phyloP scores from a whole-genome alignment of 345 rosid genomes.

The Geranium brycei region DNA sequence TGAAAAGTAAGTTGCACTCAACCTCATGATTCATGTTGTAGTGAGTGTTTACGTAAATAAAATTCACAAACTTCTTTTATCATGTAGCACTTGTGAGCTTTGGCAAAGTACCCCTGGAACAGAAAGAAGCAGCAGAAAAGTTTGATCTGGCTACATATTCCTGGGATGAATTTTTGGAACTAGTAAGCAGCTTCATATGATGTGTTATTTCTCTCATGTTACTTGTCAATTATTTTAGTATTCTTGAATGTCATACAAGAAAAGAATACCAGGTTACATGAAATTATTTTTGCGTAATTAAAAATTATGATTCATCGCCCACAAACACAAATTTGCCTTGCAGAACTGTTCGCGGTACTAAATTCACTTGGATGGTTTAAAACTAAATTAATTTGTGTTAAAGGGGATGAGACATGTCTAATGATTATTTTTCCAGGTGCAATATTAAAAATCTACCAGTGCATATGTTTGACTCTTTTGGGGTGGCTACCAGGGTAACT shows the following conservation, averaged over 20 bases:
- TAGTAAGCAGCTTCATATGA: constrained; percentile 29
- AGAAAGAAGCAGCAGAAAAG: constrained; percentile 51
- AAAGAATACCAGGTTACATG: background rate
- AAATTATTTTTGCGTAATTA: no score
- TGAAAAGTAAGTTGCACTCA: constrained; percentile 54
- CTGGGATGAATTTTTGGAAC: constrained; percentile 74
- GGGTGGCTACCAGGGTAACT: no score
- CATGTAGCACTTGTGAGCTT: constrained; percentile 87
- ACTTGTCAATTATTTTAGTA: background rate
- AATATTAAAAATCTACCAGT: no score
- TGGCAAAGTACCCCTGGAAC: constrained; percentile 56
- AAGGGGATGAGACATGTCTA: no score
- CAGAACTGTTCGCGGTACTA: no score
- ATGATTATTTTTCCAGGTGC: no score
- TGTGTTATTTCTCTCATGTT: constrained; percentile 2
- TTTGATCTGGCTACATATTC: constrained; percentile 48
- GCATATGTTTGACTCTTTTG: no score
- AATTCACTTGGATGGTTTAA: no score
- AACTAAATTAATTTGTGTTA: no score
- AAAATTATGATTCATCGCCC: no score
- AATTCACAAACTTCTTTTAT: constrained; percentile 7
- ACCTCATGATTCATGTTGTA: constrained; percentile 1
- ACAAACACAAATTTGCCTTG: no score
- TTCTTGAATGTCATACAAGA: background rate
- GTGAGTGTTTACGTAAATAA: constrained; percentile 1